Evolutionary conservation across 164 flowering plant genomes (phyloP), one percentile per base, ranked within the genome.

Genomic region (Stephania cephalantha): DNA sequence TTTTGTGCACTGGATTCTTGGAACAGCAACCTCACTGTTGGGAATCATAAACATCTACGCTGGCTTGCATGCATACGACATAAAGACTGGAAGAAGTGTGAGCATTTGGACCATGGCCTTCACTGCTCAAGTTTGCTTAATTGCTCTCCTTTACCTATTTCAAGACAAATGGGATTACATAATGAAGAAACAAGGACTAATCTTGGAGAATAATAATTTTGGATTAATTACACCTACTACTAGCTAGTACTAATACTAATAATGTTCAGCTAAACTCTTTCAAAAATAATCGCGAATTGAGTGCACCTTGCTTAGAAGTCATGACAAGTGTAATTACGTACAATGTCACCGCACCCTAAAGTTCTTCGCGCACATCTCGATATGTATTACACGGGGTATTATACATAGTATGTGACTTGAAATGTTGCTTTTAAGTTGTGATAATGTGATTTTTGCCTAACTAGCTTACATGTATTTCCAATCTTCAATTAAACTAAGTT

Each of bases 31-130:
- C 12, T 82, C 90, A 15, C n/a, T 88, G 46, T 78, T 84, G 70
- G 98, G 96, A 68, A 83, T 87, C 73, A 82, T 89, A 81, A 88
- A 89, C 80, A 79, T 90, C 20, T 93, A 88, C 78, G 87, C 91
- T 18, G 98, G 98, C 58, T 79, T 93, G 72, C 78, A 83, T 30
- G 93, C 93, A 22, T 93, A 89, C 80, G 85, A 81, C 0, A 72
- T 65, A 63, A 90, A 78, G 80, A 86, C 92, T 20, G 78, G 80
- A 66, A 87, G 69, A 80, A 80, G 87, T 69, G 74, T 81, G 2
- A 73, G 69, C 15, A 45, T 87, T 46, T 93, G 94, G 98, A 83
- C 75, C 29, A 18, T 80, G 17, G 83, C 91, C 50, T 93, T 91
- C 86, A 87, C 92, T 12, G 86, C 79, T 25, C 82, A 93, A 75